Base-by-base conservation (phyloP, 2,329 filamentous ascomycete species). In the Nemania bipapillata region DNA sequence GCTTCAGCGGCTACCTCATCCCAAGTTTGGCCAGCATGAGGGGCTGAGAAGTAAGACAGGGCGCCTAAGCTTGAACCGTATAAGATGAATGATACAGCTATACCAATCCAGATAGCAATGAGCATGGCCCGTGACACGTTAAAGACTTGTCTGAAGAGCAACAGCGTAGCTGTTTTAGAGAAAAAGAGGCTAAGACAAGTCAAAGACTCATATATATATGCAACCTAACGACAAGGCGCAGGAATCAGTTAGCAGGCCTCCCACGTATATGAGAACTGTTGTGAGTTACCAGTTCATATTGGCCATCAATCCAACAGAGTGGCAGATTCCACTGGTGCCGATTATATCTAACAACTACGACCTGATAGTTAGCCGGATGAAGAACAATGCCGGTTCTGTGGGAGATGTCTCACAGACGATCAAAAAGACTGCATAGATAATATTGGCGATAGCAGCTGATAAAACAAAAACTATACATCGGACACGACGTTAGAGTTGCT, bases 21-120 rank as follows among this genome's bases (percentile, higher is more conserved):
- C 49, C 49, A 52, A 4, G 49, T 52, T 52, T 52, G 49, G 24
- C 49, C 49, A 52, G 49, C 49, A n/a, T 52, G 49, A 52, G 49
- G 49, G 4, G 49, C 49, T 8, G 49, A 52, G 49, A 52, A n/a
- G 28, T 52, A 52, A 22, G 49, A 30, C 12, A 52, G 49, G n/a
- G 49, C 49, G 24, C 9, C 49, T 30, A 52, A 52, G 49, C 49
- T 52, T 30, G 49, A 52, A 30, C 49, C 26, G 49, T 52, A 52
- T 17, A 52, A 30, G 12, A 17, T 11, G 26, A 52, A 52, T 52
- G 49, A 52, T 30, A 52, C 49, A 30, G 49, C 49, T 52, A 52
- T 52, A 30, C 49, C 49, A 17, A 52, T 30, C 49, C 49, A 30
- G 30, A 52, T 30, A 52, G 49, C 49, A 30, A 52, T 30, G 49